Percentiles rank a stretch among this genome's conserved stretches.
phyloP scores from a whole-genome alignment of 139 green algal species.

The Chlorella sorokiniana region DNA sequence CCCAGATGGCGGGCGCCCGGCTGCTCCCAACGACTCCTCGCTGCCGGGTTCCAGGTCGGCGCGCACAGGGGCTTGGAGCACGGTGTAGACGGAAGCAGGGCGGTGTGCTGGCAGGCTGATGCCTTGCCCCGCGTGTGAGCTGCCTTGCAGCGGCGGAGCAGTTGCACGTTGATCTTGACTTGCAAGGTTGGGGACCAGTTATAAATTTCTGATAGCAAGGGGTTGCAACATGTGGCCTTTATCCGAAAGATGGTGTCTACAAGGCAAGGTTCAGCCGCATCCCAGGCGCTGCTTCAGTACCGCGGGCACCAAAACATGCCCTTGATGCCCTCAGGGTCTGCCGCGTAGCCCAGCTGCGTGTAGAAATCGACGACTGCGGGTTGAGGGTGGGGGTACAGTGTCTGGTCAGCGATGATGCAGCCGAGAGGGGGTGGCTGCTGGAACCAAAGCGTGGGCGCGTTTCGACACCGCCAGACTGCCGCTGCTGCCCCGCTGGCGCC shows the following conservation, averaged over 20 bases:
- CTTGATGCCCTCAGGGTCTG: slow-evolving; percentile 94
- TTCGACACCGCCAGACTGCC: not conserved
- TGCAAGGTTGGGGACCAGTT: no score
- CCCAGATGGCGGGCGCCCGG: not conserved
- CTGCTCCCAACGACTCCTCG: not conserved
- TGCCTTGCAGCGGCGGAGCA: no score
- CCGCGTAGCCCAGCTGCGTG: slow-evolving; percentile 86
- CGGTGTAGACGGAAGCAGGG: not conserved
- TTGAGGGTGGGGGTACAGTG: not conserved
- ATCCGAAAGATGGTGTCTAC: not conserved
- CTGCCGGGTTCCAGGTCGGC: not conserved
- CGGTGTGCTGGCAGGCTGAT: not conserved
- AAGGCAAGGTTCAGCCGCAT: not conserved
- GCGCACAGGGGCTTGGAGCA: not conserved
- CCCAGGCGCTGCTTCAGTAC: slow-evolving; percentile 5
- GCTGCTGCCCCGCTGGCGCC: not conserved
- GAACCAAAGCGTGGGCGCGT: not conserved
- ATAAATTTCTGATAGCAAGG: not conserved
- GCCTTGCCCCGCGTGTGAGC: no score
- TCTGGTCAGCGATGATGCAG: not conserved
- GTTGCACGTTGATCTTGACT: no score
- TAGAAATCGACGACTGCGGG: slow-evolving; percentile 87
- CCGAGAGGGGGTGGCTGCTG: not conserved
- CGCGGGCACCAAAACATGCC: slow-evolving; percentile 69
- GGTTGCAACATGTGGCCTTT: not conserved